Conservation (phyloP, 192 early-diverging fungal species). For the Backusella mclennaniae region DNA sequence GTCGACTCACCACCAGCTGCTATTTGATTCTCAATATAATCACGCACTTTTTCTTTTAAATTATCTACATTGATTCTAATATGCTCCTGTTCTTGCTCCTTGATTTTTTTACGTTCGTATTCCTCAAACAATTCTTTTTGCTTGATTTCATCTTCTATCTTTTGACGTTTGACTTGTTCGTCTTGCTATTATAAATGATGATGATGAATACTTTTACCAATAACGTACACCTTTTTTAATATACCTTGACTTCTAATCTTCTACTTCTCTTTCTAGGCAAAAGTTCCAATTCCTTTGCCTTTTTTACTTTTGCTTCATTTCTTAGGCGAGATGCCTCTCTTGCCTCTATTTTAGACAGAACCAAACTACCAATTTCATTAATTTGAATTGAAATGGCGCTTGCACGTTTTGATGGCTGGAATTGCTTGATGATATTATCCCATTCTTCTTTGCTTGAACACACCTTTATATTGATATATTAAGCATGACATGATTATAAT, state of each 20-base stretch:
- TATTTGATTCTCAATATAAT: slow-evolving; percentile 5
- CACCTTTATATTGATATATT: neutral
- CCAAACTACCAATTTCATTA: neutral
- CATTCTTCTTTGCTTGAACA: slow-evolving; percentile 5
- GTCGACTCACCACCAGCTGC: neutral
- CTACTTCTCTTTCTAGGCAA: slow-evolving; percentile 13
- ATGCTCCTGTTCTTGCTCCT: neutral
- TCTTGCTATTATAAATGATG: neutral
- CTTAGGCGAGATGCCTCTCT: neutral
- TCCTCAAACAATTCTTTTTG: slow-evolving; percentile 5
- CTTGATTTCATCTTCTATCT: neutral
- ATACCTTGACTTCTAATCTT: slow-evolving; percentile 2
- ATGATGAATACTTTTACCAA: too few relatives aligned
- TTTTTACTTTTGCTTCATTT: slow-evolving; percentile 7
- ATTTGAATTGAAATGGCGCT: neutral
- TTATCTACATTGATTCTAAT: neutral
- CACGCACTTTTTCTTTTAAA: slow-evolving; percentile 1
- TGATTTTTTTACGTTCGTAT: neutral
- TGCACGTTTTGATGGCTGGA: neutral
- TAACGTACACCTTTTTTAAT: too few relatives aligned
- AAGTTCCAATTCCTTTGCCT: slow-evolving; percentile 3
- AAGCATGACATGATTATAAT: neutral
- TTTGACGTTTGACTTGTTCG: neutral
- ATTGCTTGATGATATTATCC: neutral
- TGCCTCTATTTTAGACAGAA: neutral